Base-by-base conservation (phyloP, 2,329 filamentous ascomycete genomes). In the Sphaerostilbella broomeana region DNA sequence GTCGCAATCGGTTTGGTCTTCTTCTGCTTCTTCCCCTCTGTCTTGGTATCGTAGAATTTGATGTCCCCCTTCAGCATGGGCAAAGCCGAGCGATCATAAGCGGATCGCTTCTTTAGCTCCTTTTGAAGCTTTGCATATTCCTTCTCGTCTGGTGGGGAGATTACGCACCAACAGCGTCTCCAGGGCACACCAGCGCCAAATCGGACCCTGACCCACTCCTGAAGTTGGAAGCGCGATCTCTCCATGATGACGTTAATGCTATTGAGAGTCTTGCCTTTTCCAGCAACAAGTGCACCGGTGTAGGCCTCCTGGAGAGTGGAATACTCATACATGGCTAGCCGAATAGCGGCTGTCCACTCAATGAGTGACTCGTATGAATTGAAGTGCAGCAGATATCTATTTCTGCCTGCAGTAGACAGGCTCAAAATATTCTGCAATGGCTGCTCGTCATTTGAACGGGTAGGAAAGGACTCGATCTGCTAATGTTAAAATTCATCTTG, bases 141-240 rank as follows among this genome's bases (percentile, higher is more conserved):
- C 66, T 97, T 98, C 65, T 97, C 89, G 54, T 94, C 86, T 0
- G 92, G 90, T 3, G 90, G 92, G 6, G 79, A 78, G 42, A 97
- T 85, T 38, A 97, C 89, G 61, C 89, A 95, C 89, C 90, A 98
- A 62, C 89, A 98, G 26, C 90, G 82, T 56, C 85, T 80, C 92
- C 92, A 98, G 0, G 90, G 89, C 8, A 92, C 94, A 32, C 92
- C 92, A 21, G 92, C 89, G 27, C 92, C 92, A 54, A 98, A 98
- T 44, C 92, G 77, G 36, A 98, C 92, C 47, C 92, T 77, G 13
- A 89, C 88, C 92, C 92, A 98, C 56, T 94, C 88, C 58, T 94
- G 88, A 27, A 85, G 78, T 51, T 80, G 82, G 51, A 86, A 75
- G 41, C 74, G 80, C 15, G 84, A 75, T 33, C 86, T 79, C 51